These are phyloP conservation scores for Fusarium piperis DNA, from an alignment of 2,329 filamentous ascomycete genomes.

Conservation along the genomic window DNA sequence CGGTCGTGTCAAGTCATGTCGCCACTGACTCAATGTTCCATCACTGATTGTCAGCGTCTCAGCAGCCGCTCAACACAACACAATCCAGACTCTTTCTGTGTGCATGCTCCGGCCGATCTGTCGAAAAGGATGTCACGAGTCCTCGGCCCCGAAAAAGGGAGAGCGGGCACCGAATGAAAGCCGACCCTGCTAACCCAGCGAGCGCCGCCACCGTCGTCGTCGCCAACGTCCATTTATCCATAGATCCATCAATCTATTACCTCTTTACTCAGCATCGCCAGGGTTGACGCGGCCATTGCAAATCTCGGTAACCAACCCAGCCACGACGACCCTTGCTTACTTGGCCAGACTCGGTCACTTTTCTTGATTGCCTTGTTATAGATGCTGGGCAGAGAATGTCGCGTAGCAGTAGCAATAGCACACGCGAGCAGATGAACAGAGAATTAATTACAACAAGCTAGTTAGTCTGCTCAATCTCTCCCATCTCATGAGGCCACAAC, in stretches of 20 bases:
- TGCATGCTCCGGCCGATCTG: background rate
- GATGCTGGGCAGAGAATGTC: background rate
- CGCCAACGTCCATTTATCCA: slow-evolving; percentile 10
- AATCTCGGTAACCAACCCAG: slow-evolving; percentile 36
- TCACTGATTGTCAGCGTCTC: background rate
- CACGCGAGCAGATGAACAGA: background rate
- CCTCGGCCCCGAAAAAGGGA: slow-evolving; percentile 10
- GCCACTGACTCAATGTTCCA: slow-evolving; percentile 7
- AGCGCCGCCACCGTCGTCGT: slow-evolving; percentile 21
- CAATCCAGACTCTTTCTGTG: background rate
- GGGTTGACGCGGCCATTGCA: slow-evolving; percentile 27
- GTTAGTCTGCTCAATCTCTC: background rate
- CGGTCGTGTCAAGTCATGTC: slow-evolving; percentile 14
- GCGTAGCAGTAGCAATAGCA: background rate
- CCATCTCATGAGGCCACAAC: background rate
- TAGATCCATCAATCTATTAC: slow-evolving; percentile 4
- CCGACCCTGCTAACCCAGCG: slow-evolving; percentile 3
- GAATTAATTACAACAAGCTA: background rate
- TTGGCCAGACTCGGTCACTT: background rate
- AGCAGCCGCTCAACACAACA: background rate
- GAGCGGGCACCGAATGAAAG: slow-evolving; percentile 9
- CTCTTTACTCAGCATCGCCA: slow-evolving; percentile 1
- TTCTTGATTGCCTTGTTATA: slow-evolving; percentile 2
- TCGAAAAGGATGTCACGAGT: background rate
- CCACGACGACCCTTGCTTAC: slow-evolving; percentile 9